phyloP scores from a whole-genome alignment of 352 stramenopile species.

The Thraustochytrium striatum region DNA sequence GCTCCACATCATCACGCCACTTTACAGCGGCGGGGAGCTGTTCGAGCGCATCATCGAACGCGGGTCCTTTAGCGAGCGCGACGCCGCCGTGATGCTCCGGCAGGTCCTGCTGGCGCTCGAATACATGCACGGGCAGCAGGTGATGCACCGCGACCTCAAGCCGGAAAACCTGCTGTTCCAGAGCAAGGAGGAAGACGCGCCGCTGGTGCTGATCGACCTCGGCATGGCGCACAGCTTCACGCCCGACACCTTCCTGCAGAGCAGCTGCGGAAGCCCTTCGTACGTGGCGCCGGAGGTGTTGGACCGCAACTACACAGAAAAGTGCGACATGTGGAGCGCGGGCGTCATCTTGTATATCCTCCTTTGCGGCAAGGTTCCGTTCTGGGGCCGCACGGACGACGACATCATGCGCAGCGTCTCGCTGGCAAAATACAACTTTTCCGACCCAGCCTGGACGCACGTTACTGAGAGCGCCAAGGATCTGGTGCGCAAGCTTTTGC shows the following conservation, averaged over 20 bases:
- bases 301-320: slow-evolving; percentile 47
- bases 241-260: slow-evolving; percentile 1
- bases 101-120: slow-evolving; percentile 71
- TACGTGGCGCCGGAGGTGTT: slow-evolving; percentile 60
- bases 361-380: slow-evolving; percentile 55
- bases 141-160: slow-evolving; percentile 47
- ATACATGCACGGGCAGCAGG: slow-evolving; percentile 51
- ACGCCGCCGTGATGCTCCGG: slow-evolving; percentile 71
- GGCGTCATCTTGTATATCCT: slow-evolving; percentile 59
- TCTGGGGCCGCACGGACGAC: slow-evolving; percentile 59
- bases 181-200: slow-evolving; percentile 76
- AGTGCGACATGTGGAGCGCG: slow-evolving; percentile 56
- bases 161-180: slow-evolving; percentile 44
- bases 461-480: slow-evolving; percentile 84
- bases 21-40: slow-evolving; percentile 65
- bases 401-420: slow-evolving; percentile 81
- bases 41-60: slow-evolving; percentile 79
- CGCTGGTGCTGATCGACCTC: slow-evolving; percentile 80
- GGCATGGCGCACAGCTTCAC: slow-evolving; percentile 54
- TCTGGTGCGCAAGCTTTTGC: slow-evolving; percentile 49
- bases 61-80: slow-evolving; percentile 70
- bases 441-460: slow-evolving; percentile 83
- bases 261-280: slow-evolving; percentile 25
- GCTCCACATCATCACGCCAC: slow-evolving; percentile 5
- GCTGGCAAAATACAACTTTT: slow-evolving; percentile 74